Conservation (phyloP, 2,329 filamentous ascomycete species). For the Dryadomyces quercus-mongolicae region DNA sequence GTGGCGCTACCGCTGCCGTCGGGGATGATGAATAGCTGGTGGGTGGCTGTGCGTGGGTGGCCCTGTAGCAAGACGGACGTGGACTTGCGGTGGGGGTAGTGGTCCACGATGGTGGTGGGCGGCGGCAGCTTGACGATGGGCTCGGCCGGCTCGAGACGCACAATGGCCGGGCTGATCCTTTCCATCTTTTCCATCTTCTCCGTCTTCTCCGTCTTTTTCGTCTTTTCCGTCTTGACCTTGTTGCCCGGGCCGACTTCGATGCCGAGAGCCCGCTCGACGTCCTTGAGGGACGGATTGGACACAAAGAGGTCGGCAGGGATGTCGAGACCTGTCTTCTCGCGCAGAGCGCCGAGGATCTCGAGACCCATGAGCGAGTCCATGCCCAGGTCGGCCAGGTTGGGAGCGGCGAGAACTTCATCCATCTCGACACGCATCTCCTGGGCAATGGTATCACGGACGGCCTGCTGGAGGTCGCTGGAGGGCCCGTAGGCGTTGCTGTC, state of each 20-base stretch:
- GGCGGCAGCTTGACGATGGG: constrained; percentile 32
- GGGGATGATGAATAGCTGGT: constrained; percentile 40
- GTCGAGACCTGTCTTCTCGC: constrained; percentile 39
- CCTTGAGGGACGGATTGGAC: constrained; percentile 48
- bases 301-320: constrained; percentile 50
- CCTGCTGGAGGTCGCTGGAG: constrained; percentile 27
- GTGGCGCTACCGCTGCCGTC: constrained; percentile 49
- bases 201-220: constrained; percentile 11
- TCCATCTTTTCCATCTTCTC: constrained; percentile 7
- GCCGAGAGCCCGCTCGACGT: constrained; percentile 53
- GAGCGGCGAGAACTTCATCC: constrained; percentile 44
- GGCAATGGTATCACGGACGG: constrained; percentile 55
- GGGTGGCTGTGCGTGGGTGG: constrained; percentile 32
- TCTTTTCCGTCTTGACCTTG: not conserved
- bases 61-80: constrained; percentile 36
- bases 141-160: constrained; percentile 15
- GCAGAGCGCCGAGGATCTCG: constrained; percentile 40
- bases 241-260: constrained; percentile 24
- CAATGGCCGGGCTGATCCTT: constrained; percentile 17
- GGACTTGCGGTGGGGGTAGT: constrained; percentile 38
- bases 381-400: constrained; percentile 42
- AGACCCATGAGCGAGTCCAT: constrained; percentile 49
- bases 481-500: constrained; percentile 20
- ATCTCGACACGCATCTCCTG: constrained; percentile 60
- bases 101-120: constrained; percentile 25